Evolutionary conservation across 768 basidiomycete species (phyloP).

Genomic region (Pleurotus cornucopiae): DNA sequence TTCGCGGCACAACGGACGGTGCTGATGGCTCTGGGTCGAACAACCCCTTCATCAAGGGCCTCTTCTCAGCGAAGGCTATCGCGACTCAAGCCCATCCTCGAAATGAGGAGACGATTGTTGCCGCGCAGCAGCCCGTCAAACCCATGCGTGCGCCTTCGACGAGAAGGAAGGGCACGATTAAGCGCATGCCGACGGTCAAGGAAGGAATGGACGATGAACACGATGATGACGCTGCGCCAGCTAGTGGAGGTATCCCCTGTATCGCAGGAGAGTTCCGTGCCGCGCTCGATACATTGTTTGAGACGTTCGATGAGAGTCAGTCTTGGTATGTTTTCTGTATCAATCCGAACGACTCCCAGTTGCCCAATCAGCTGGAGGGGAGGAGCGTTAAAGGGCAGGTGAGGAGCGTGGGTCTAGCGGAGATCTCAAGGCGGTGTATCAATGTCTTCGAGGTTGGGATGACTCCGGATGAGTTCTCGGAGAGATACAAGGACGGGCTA

Average conservation of each 20-base stretch:
- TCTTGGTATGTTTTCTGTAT: conserved; percentile 91
- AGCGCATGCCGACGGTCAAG: conserved; percentile 52
- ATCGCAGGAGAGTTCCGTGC: conserved; percentile 86
- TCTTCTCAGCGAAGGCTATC: conserved; percentile 87
- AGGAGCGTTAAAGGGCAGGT: conserved; percentile 91
- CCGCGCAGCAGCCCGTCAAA: conserved; percentile 89
- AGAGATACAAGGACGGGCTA: conserved; percentile 74
- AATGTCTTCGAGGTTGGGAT: conserved; percentile 81
- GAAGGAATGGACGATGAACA: conserved; percentile 27
- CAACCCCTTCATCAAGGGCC: conserved; percentile 87
- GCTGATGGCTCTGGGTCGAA: conserved; percentile 73
- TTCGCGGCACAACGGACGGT: conserved; percentile 52
- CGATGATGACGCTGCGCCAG: conserved; percentile 25
- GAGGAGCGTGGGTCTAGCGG: conserved; percentile 71
- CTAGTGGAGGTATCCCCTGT: conserved; percentile 46
- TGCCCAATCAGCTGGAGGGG: conserved; percentile 92
- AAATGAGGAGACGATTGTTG: conserved; percentile 93
- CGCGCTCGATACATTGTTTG: conserved; percentile 81
- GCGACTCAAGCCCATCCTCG: conserved; percentile 89
- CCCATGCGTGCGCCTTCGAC: conserved; percentile 94
- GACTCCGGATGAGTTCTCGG: conserved; percentile 82
- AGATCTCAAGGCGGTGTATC: conserved; percentile 64
- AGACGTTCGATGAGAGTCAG: conserved; percentile 86
- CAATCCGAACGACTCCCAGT: conserved; percentile 92
- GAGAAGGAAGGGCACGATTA: conserved; percentile 71